These are phyloP conservation scores for Ceratobasidium sp. DNA, from an alignment of 1,284 basidiomycete genomes.

Conservation along the genomic window DNA sequence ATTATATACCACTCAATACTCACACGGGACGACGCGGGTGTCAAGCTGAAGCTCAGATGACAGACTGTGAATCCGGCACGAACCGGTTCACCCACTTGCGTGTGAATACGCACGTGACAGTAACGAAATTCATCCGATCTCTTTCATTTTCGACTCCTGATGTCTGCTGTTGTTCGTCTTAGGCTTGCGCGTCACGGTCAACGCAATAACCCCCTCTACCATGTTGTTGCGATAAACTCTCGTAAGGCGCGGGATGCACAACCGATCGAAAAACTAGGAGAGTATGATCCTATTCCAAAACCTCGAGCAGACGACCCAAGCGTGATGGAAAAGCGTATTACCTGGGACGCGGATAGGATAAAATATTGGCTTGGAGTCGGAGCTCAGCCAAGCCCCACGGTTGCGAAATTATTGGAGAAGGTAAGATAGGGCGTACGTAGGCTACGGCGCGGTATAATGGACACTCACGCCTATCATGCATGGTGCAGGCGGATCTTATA, in stretches of 20 bases:
- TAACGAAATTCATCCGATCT: conserved; percentile 13
- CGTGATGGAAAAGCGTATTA: conserved; percentile 75
- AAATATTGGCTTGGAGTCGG: conserved; percentile 90
- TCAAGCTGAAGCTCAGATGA: conserved; percentile 43
- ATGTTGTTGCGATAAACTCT: conserved; percentile 88
- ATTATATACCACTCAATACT: conserved; percentile 18
- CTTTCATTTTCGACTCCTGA: conserved; percentile 24
- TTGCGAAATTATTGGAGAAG: conserved; percentile 82
- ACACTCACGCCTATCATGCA: too few relatives aligned
- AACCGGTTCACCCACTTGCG: conserved; percentile 24
- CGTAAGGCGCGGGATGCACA: conserved; percentile 85
- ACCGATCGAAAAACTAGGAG: conserved; percentile 90
- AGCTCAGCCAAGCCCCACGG: conserved; percentile 84
- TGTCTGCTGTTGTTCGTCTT: conserved; percentile 69
- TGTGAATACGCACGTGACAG: conserved; percentile 29
- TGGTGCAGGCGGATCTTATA: conserved; percentile 32
- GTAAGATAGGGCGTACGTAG: conserved; percentile 64
- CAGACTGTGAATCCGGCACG: conserved; percentile 41
- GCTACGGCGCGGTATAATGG: neutral
- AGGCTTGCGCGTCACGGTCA: conserved; percentile 89
- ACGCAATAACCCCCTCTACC: conserved; percentile 84
- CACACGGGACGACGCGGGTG: conserved; percentile 42
- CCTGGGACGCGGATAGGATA: conserved; percentile 93
- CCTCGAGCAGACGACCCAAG: conserved; percentile 54
- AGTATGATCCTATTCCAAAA: conserved; percentile 80